A percentile compares a stretch with the other conserved stretches of the same genome.
Evolutionary conservation across 2,329 filamentous ascomycete species (phyloP).

Genomic region (Trichophyton verrucosum): DNA sequence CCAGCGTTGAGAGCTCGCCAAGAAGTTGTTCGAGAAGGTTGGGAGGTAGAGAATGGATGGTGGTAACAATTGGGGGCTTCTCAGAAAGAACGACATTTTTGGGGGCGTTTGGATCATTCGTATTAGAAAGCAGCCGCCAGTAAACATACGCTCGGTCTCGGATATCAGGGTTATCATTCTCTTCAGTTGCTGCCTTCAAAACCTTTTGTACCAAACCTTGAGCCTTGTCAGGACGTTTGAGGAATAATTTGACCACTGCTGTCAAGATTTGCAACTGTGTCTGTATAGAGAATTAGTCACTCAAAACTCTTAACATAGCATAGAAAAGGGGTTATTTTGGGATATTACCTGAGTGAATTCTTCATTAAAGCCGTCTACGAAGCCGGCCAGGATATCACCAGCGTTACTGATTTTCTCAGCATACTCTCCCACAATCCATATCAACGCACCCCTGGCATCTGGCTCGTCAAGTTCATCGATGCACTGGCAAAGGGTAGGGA

Average conservation of each 20-base stretch:
- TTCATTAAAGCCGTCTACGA: conserved; percentile 89
- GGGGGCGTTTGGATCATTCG: conserved; percentile 73
- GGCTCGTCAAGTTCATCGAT: conserved; percentile 96
- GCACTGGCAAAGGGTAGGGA: conserved; percentile 87
- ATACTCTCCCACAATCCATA: conserved; percentile 99
- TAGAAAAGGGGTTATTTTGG: not conserved
- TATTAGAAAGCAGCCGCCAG: conserved; percentile 77
- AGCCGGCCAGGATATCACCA: conserved; percentile 81
- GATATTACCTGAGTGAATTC: conserved; percentile 72
- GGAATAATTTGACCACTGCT: conserved; percentile 89
- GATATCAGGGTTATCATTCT: conserved; percentile 96
- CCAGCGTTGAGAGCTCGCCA: conserved; percentile 79
- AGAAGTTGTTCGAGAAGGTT: conserved; percentile 81
- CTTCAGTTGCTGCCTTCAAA: conserved; percentile 77
- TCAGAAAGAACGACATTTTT: conserved; percentile 90
- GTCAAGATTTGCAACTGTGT: conserved; percentile 98
- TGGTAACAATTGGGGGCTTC: conserved; percentile 87
- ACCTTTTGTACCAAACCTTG: conserved; percentile 90
- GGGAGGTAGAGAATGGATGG: conserved; percentile 77
- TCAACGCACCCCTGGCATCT: conserved; percentile 75
- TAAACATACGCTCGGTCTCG: conserved; percentile 95
- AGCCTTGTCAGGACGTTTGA: conserved; percentile 89
- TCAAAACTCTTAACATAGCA: no score
- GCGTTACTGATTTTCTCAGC: conserved; percentile 98
- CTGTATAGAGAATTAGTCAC: conserved; percentile 31